Base-by-base conservation (phyloP, 345 rosid species). In the Rhizophora apiculata region DNA sequence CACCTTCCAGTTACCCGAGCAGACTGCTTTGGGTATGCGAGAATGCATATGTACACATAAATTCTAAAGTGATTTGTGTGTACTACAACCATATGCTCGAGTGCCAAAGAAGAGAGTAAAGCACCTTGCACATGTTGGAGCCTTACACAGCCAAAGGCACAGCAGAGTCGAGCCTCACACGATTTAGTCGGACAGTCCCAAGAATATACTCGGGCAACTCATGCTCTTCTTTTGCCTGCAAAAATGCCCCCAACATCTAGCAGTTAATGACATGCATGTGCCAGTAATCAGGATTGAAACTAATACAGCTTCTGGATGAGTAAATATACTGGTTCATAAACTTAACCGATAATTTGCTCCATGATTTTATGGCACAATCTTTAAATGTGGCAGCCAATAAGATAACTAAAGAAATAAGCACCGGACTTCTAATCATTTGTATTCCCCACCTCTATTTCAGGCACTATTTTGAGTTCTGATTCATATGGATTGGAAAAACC, bases 131-230 rank as follows among this genome's bases (percentile, higher is more conserved):
- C 58, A 24, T 57, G 26, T 58, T 48, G 22, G 64, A 72, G 56
- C 61, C 65, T 84, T 86, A 85, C 58, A 62, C 88, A 79, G 82
- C 87, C 75, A 90, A 78, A 21, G 79, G 76, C 24, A 82, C 70
- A 6, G 99, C 99, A 34, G 96, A 69, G 19, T 95, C 97, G 1
- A 79, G 82, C 81, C 72, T 85, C 72, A 95, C 72, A n/a, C 90
- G 87, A 71, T 87, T 92, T 37, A 95, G 82, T 64, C 95, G 83
- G 60, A 90, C 99, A 6, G 98, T 90, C 54, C 99, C 99, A 58
- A 92, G 93, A 77, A 95, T 75, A 83, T 84, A 92, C 83, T 95
- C 99, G 0, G 99, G 99, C 83, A 95, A 73, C 68, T 95, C 96
- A 20, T 61, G 73, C 77, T 81, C 96, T 76, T 92, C 98, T 65